Evolutionary conservation across 371 early-diverging fungal genomes (phyloP), one percentile per base, ranked within the genome.

Genomic region (Phascolomyces articulosus): DNA sequence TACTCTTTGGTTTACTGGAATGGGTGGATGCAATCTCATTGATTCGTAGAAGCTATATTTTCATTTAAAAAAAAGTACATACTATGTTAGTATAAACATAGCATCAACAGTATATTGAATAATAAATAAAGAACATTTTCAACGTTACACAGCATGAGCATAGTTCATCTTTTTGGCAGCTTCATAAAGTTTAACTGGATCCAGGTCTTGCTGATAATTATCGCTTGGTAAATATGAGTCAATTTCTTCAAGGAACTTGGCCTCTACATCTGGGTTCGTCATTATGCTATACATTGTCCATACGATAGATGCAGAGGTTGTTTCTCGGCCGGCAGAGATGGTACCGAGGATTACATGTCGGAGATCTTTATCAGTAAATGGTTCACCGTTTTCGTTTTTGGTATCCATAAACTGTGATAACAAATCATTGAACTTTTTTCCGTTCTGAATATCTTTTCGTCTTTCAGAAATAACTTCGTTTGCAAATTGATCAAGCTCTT

Each of bases 291-390:
- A 89, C 62, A 90, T 83, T 27, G 85, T 79, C 93, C 93, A 93
- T 6, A 83, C 82, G 8, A 92, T 78, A 0, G 89, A 85, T 65
- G 90, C 90, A 0, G 91, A 88, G 0, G 92, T 92, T 0, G 91
- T 90, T 57, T 91, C 91, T 16, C 90, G 76, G 1, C 77, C 82
- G 23, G 82, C 89, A 66, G 90, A 84, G 61, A 90, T 83, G 63
- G 90, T 86, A 74, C 90, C 91, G 55, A 91, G 60, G 2, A 91
- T 78, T 54, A 86, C 79, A 67, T 93, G 91, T 4, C 83, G 71
- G 23, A 91, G 75, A 55, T 84, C 80, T 11, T 82, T 70, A 58
- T 87, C 83, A 27, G 62, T 77, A 18, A 86, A 63, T 1, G 68
- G 65, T 6, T 78, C 76, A 9, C 87, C 87, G 40, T 88, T 75